Evolutionary conservation across 2,329 filamentous ascomycete species (phyloP).

Genomic region (Coniochaeta hoffmannii): DNA sequence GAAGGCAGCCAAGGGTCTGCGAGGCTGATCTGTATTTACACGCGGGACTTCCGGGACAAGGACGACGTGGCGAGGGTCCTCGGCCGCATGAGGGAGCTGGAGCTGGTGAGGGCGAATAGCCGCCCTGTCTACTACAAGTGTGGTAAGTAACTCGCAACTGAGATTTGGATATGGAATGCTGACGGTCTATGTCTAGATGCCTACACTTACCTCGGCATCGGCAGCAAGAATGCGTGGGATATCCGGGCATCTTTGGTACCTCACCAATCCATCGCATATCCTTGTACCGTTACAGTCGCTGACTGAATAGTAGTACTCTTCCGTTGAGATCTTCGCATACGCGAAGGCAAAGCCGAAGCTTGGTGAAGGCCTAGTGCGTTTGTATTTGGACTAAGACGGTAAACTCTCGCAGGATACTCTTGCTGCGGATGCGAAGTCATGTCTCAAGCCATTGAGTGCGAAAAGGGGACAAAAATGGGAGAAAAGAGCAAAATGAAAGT

Average conservation of each 20-base stretch:
- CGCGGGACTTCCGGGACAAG: conserved; percentile 61
- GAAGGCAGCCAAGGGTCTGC: conserved; percentile 27
- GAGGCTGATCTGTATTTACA: conserved; percentile 71
- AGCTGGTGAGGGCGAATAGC: conserved; percentile 41
- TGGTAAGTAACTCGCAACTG: conserved; percentile 36
- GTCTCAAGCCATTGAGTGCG: neutral
- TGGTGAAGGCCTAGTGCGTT: neutral
- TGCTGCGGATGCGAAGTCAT: neutral
- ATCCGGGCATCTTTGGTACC: conserved; percentile 39
- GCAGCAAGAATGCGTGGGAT: conserved; percentile 52
- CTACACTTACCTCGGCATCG: conserved; percentile 60
- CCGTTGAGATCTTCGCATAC: conserved; percentile 13
- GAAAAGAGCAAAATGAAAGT: conserved; percentile 6
- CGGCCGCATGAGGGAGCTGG: conserved; percentile 51
- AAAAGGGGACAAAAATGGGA: neutral
- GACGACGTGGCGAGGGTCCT: conserved; percentile 65
- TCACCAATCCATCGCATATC: neutral
- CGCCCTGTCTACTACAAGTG: conserved; percentile 70
- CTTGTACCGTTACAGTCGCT: neutral
- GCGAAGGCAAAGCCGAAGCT: neutral
- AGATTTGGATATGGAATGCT: neutral
- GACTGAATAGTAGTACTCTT: conserved; percentile 13
- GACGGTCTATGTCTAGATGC: conserved; percentile 43
- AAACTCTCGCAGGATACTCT: neutral
- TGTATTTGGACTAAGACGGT: neutral